Evolutionary conservation across 2,329 filamentous ascomycete genomes (phyloP).

Genomic region (Aspergillus fijiensis): DNA sequence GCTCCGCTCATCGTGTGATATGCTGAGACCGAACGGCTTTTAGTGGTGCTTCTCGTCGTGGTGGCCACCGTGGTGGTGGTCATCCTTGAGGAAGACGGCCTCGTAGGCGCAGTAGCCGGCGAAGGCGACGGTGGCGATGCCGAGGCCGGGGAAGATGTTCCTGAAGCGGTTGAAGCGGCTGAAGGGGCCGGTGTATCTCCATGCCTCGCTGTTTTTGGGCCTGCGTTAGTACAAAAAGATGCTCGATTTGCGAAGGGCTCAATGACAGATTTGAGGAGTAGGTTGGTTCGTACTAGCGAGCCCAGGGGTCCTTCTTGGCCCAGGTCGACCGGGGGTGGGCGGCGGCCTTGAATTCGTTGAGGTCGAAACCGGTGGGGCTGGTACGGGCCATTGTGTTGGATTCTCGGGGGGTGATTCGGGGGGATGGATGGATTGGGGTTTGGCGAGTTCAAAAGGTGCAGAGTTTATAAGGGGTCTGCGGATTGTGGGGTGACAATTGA

Average conservation of each 20-base stretch:
- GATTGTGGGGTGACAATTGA: constrained; percentile 17
- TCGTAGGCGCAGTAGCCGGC: constrained; percentile 86
- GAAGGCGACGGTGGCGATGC: constrained; percentile 89
- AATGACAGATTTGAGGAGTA: neutral
- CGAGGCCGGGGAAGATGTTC: constrained; percentile 81
- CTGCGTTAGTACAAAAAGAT: constrained; percentile 9
- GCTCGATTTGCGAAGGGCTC: neutral
- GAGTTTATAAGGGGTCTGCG: constrained; percentile 11
- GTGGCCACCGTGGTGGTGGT: constrained; percentile 49
- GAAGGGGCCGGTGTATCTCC: constrained; percentile 90
- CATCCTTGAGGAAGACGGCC: constrained; percentile 76
- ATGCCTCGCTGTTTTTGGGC: constrained; percentile 70
- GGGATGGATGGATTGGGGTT: constrained; percentile 5
- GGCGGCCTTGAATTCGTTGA: constrained; percentile 73
- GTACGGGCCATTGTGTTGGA: constrained; percentile 48
- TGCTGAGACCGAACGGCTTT: neutral
- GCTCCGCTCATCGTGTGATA: no score
- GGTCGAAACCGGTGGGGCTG: constrained; percentile 89
- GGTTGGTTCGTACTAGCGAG: constrained; percentile 52
- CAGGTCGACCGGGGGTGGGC: constrained; percentile 57
- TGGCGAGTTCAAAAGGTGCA: neutral
- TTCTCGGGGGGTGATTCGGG: constrained; percentile 21
- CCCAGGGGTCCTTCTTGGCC: constrained; percentile 61
- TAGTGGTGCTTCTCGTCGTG: constrained; percentile 59
- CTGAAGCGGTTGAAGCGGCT: constrained; percentile 87